phyloP scores from a whole-genome alignment of 176 grass and related monocot species.

The Oryza meyeriana region DNA sequence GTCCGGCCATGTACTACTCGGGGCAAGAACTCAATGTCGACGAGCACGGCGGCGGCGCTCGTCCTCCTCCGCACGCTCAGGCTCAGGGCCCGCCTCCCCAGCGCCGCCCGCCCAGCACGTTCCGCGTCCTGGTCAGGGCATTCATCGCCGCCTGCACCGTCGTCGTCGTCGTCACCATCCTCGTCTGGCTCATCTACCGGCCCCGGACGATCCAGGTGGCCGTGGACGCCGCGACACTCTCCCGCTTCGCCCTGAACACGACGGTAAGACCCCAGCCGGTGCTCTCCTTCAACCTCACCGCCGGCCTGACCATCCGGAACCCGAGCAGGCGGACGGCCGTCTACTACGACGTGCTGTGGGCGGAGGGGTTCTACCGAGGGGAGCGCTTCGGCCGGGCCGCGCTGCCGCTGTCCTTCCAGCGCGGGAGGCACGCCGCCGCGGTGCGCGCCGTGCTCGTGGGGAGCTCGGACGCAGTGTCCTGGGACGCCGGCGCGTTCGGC shows the following conservation, averaged over 20 bases:
- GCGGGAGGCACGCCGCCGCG: not conserved
- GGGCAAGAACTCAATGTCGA: not conserved
- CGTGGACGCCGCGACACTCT: slow-evolving; percentile 38
- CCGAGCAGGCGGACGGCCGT: slow-evolving; percentile 49
- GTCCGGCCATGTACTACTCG: slow-evolving; percentile 4
- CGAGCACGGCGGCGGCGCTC: not conserved
- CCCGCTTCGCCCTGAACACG: slow-evolving; percentile 27
- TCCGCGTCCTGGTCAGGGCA: not conserved
- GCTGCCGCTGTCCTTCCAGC: slow-evolving; percentile 40
- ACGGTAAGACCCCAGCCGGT: not conserved
- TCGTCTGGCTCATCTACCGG: slow-evolving; percentile 70
- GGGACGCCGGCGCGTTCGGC: not conserved
- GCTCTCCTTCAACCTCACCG: slow-evolving; percentile 46
- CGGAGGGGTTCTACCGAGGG: slow-evolving; percentile 38
- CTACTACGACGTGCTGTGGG: slow-evolving; percentile 67
- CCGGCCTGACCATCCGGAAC: slow-evolving; percentile 42
- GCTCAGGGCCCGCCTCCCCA: not conserved
- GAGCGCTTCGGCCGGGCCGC: slow-evolving; percentile 17
- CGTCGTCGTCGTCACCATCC: slow-evolving; percentile 22
- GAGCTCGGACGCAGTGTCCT: not conserved
- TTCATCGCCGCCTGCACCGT: slow-evolving; percentile 28
- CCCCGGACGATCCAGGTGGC: slow-evolving; percentile 37
- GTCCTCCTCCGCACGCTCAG: not conserved
- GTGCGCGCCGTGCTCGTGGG: slow-evolving; percentile 27
- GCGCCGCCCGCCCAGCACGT: not conserved